A percentile compares a stretch with the other conserved stretches of the same genome.
Evolutionary conservation across 2,329 filamentous ascomycete species (phyloP).

Genomic region (Leptosphaerulina australis): DNA sequence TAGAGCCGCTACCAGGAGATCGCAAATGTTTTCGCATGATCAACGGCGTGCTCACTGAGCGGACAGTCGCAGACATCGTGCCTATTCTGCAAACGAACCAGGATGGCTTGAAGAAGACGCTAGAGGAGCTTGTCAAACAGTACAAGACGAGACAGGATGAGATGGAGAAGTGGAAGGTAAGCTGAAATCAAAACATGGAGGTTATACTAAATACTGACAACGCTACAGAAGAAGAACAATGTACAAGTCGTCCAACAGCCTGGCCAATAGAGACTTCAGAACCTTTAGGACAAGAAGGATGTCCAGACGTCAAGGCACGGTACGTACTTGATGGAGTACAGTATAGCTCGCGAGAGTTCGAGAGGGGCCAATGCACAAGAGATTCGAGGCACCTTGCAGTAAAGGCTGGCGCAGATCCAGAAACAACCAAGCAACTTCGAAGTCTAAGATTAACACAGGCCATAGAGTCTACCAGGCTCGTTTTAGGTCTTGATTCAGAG

Average conservation of each 20-base stretch:
- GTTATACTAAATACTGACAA: constrained; percentile 15
- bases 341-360: too few species aligned
- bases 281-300: too few species aligned
- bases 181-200: constrained; percentile 34
- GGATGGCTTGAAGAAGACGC: constrained; percentile 89
- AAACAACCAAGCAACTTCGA: too few species aligned
- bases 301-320: too few species aligned
- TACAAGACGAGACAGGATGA: constrained; percentile 95
- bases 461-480: too few species aligned
- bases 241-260: constrained; percentile 82
- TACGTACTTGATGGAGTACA: too few species aligned
- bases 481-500: too few species aligned
- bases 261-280: constrained; percentile 34
- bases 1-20: constrained; percentile 79
- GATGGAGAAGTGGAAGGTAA: constrained; percentile 97
- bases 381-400: too few species aligned
- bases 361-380: too few species aligned
- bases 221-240: constrained; percentile 80
- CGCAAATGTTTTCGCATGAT: constrained; percentile 99
- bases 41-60: constrained; percentile 93
- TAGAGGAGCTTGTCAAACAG: constrained; percentile 94
- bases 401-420: too few species aligned
- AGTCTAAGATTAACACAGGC: too few species aligned
- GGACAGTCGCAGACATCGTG: constrained; percentile 90
- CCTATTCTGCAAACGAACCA: constrained; percentile 92